A percentile compares a stretch with the other conserved stretches of the same genome.
Evolutionary conservation across 495 filamentous ascomycete species (phyloP).

Genomic region (Talaromyces trachyspermus): DNA sequence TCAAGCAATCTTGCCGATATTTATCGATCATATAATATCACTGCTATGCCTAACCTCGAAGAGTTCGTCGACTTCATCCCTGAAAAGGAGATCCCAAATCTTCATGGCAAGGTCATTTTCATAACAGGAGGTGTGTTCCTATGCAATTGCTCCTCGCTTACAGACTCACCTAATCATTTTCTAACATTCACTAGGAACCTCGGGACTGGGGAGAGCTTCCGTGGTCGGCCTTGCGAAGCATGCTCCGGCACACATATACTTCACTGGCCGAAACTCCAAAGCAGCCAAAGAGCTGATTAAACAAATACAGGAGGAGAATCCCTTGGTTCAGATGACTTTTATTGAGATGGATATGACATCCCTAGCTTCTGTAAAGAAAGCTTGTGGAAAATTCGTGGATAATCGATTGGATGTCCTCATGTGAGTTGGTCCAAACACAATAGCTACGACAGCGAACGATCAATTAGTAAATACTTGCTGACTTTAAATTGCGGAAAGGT

Average conservation of each 20-base stretch:
- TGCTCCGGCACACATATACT: slow-evolving; percentile 47
- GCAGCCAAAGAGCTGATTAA: slow-evolving; percentile 29
- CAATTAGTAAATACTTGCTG: neutral
- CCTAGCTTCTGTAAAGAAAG: slow-evolving; percentile 39
- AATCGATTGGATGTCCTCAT: slow-evolving; percentile 55
- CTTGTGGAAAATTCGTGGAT: slow-evolving; percentile 37
- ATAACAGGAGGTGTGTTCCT: slow-evolving; percentile 34
- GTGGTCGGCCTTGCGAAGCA: slow-evolving; percentile 47
- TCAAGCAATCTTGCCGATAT: neutral
- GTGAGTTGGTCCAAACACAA: too few species aligned
- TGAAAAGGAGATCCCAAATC: slow-evolving; percentile 35
- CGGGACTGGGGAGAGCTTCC: slow-evolving; percentile 52
- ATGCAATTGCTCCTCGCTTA: neutral
- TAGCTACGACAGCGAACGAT: too few species aligned
- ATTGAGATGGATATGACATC: slow-evolving; percentile 41
- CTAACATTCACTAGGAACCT: slow-evolving; percentile 32
- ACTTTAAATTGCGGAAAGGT: slow-evolving; percentile 10
- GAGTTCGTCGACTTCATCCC: slow-evolving; percentile 22
- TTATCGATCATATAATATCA: neutral
- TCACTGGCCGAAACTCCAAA: slow-evolving; percentile 33
- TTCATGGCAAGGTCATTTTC: slow-evolving; percentile 37
- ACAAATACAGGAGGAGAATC: slow-evolving; percentile 28
- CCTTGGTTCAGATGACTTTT: slow-evolving; percentile 25
- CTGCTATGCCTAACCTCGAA: slow-evolving; percentile 6
- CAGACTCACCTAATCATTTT: neutral